These are phyloP conservation scores for Forsythia suspensa DNA, from an alignment of 257 asterid genomes.

Conservation along the genomic window DNA sequence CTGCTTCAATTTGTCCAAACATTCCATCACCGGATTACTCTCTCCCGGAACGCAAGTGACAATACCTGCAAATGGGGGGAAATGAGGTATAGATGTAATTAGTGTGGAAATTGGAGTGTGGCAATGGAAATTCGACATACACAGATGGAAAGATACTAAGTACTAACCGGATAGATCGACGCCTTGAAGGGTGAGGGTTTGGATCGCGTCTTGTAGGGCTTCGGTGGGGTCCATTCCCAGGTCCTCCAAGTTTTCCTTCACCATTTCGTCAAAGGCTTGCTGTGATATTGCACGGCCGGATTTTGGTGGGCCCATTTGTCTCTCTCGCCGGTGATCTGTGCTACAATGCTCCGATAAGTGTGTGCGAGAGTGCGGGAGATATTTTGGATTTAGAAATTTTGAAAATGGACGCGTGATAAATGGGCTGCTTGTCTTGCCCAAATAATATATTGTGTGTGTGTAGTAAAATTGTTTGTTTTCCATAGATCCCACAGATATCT, in stretches of 20 bases:
- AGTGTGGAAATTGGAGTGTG: background rate
- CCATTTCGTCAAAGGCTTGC: constrained; percentile 90
- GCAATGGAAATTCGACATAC: background rate
- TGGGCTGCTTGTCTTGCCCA: too few species aligned
- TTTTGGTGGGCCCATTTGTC: constrained; percentile 59
- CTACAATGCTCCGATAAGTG: background rate
- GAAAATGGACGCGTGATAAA: background rate
- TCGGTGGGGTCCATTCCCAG: constrained; percentile 89
- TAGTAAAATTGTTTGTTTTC: too few species aligned
- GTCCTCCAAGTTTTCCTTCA: constrained; percentile 83
- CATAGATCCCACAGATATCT: too few species aligned
- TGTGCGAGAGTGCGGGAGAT: background rate
- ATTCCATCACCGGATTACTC: constrained; percentile 70
- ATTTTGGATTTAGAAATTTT: background rate
- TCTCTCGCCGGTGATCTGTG: constrained; percentile 30
- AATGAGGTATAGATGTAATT: background rate
- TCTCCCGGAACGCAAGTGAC: constrained; percentile 79
- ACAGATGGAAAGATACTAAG: constrained; percentile 4
- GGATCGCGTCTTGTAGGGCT: constrained; percentile 85
- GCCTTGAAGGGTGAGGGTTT: constrained; percentile 89
- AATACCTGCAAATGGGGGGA: constrained; percentile 48
- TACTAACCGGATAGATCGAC: constrained; percentile 82
- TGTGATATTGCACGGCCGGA: constrained; percentile 73
- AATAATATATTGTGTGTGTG: too few species aligned
- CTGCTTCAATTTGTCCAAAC: constrained; percentile 56